A percentile compares a stretch with the other conserved stretches of the same genome.
Evolutionary conservation across 495 filamentous ascomycete species (phyloP).

Genomic region (Tuber aestivum): DNA sequence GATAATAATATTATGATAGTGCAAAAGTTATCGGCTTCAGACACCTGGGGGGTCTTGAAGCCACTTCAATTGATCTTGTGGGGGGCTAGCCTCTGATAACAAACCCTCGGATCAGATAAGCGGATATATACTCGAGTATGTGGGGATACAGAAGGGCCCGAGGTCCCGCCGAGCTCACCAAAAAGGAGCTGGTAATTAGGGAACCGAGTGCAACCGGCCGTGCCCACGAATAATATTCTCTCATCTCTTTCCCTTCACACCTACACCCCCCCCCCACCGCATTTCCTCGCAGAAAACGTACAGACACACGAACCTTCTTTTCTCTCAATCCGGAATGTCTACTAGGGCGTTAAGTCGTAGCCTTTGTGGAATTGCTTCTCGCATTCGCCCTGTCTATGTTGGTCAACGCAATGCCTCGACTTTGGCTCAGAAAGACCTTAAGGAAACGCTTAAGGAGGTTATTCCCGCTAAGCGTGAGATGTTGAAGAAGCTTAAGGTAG

Average conservation of each 20-base stretch:
- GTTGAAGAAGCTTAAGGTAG: conserved; percentile 78
- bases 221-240: background rate
- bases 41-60: too few species aligned
- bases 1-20: too few species aligned
- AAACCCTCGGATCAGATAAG: conserved; percentile 33
- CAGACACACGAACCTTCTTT: conserved; percentile 1
- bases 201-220: background rate
- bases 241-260: background rate
- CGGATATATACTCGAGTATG: background rate
- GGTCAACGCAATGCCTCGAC: conserved; percentile 59
- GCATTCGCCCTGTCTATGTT: conserved; percentile 7
- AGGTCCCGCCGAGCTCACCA: background rate
- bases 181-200: background rate
- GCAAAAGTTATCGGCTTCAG: too few species aligned
- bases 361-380: conserved; percentile 8
- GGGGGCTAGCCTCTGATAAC: background rate
- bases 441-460: conserved; percentile 68
- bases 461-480: conserved; percentile 92
- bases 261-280: background rate
- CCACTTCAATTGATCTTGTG: background rate
- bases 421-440: conserved; percentile 72
- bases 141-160: background rate
- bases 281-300: background rate
- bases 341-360: background rate
- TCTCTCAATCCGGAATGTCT: background rate